A percentile compares a stretch with the other conserved stretches of the same genome.
phyloP scores from a whole-genome alignment of 75 land plant species.

The Selaginella moellendorffii region DNA sequence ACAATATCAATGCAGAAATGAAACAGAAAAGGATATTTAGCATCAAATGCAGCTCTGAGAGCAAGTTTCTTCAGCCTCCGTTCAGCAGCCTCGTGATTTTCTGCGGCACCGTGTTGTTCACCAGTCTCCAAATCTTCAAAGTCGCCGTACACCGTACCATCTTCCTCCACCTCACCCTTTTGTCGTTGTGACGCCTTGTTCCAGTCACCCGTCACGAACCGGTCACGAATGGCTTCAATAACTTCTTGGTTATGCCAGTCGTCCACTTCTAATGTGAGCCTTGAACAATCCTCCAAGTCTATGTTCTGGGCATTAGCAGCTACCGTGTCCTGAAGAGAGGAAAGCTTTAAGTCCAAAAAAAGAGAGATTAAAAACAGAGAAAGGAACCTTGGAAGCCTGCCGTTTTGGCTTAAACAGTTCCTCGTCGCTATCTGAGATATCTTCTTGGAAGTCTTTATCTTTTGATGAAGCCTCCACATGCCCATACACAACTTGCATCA shows the following conservation, averaged over 20 bases:
- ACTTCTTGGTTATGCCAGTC: conserved; percentile 53
- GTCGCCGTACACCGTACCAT: conserved; percentile 43
- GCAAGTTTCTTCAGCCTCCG: conserved; percentile 88
- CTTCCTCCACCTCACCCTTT: conserved; percentile 33
- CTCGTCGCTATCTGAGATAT: conserved; percentile 42
- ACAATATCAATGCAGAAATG: neutral
- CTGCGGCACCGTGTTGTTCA: conserved; percentile 26
- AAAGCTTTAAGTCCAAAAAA: conserved; percentile 3
- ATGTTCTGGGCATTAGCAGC: conserved; percentile 29
- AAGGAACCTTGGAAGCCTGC: conserved; percentile 37
- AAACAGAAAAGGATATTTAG: conserved; percentile 66
- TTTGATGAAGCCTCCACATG: conserved; percentile 19
- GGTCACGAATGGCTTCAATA: conserved; percentile 59
- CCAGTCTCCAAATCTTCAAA: conserved; percentile 98
- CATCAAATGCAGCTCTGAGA: conserved; percentile 75
- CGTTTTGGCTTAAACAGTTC: conserved; percentile 73
- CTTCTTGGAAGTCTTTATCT: conserved; percentile 13
- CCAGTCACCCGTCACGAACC: conserved; percentile 97
- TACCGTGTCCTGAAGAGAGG: conserved; percentile 14
- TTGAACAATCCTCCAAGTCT: conserved; percentile 65
- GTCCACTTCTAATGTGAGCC: conserved; percentile 22
- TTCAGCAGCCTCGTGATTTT: conserved; percentile 36
- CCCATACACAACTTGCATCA: conserved; percentile 91
- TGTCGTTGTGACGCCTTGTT: conserved; percentile 43
- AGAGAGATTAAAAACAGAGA: neutral